Percentiles rank a stretch among this genome's conserved stretches.
These are phyloP conservation scores for Ophiostoma fasciatum DNA, from an alignment of 2,329 filamentous ascomycete genomes.

Conservation along the genomic window DNA sequence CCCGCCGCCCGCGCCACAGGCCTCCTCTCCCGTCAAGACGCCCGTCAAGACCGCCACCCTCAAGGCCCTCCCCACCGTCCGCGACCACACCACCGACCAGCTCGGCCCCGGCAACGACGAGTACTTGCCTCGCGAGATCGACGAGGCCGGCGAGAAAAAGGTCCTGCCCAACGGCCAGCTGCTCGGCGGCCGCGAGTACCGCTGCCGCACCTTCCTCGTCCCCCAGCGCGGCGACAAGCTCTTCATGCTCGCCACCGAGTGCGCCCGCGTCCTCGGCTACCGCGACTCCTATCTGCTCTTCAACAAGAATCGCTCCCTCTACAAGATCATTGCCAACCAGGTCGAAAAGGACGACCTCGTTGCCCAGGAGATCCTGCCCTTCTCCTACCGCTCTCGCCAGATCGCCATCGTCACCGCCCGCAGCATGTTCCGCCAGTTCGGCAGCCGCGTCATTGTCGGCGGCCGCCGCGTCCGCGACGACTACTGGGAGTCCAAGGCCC, in stretches of 20 bases:
- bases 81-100: conserved; percentile 95
- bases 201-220: conserved; percentile 85
- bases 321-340: conserved; percentile 95
- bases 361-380: conserved; percentile 84
- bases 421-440: conserved; percentile 98
- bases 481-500: conserved; percentile 95
- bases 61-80: conserved; percentile 87
- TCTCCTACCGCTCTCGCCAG: conserved; percentile 94
- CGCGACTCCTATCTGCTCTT: conserved; percentile 96
- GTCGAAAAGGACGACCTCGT: conserved; percentile 95
- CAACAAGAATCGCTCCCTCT: conserved; percentile 94
- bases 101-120: conserved; percentile 81
- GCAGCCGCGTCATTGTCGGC: conserved; percentile 80
- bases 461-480: conserved; percentile 88
- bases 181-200: conserved; percentile 71
- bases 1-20: conserved; percentile 26
- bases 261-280: conserved; percentile 83
- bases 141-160: conserved; percentile 90
- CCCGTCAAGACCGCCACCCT: conserved; percentile 72
- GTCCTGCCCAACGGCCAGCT: conserved; percentile 72
- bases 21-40: conserved; percentile 54
- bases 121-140: conserved; percentile 84
- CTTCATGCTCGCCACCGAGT: conserved; percentile 98
- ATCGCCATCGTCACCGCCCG: conserved; percentile 95
- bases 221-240: conserved; percentile 83